phyloP scores from a whole-genome alignment of 2,329 filamentous ascomycete species.

The Geosmithia morbida region DNA sequence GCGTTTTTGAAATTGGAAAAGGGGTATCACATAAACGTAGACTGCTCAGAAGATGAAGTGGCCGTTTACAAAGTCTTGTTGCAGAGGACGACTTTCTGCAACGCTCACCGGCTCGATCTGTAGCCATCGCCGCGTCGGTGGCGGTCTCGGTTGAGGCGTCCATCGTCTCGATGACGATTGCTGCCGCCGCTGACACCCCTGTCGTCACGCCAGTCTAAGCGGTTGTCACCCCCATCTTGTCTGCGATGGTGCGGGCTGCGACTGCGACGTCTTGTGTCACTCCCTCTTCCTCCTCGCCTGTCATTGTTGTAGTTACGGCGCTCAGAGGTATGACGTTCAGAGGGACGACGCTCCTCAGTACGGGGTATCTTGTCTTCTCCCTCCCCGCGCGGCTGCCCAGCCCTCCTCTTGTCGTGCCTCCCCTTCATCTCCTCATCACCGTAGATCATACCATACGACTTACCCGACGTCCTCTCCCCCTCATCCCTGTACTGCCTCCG shows the following conservation, averaged over 20 bases:
- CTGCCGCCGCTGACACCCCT: slow-evolving; percentile 7
- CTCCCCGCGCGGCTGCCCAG: slow-evolving; percentile 2
- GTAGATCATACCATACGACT: slow-evolving; percentile 68
- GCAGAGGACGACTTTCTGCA: neutral
- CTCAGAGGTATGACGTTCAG: slow-evolving; percentile 3
- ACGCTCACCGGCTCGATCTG: slow-evolving; percentile 5
- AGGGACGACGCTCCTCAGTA: neutral
- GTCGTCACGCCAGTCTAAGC: slow-evolving; percentile 11
- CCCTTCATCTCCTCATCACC: slow-evolving; percentile 54
- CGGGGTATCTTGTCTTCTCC: no score
- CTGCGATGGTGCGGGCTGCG: slow-evolving; percentile 26
- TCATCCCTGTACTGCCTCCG: slow-evolving; percentile 77
- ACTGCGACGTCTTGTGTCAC: slow-evolving; percentile 13
- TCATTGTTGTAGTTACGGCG: neutral
- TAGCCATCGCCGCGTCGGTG: slow-evolving; percentile 7
- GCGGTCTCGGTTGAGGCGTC: slow-evolving; percentile 14
- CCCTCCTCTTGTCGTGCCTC: neutral
- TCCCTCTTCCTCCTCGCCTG: neutral
- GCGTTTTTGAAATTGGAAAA: neutral
- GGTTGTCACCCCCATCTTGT: slow-evolving; percentile 13
- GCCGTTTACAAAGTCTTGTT: neutral
- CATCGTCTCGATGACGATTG: slow-evolving; percentile 13
- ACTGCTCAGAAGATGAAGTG: neutral
- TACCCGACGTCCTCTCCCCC: slow-evolving; percentile 26
- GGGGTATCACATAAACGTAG: neutral